Conservation (phyloP, 352 stramenopile genomes). For the Pythium periplocum region DNA sequence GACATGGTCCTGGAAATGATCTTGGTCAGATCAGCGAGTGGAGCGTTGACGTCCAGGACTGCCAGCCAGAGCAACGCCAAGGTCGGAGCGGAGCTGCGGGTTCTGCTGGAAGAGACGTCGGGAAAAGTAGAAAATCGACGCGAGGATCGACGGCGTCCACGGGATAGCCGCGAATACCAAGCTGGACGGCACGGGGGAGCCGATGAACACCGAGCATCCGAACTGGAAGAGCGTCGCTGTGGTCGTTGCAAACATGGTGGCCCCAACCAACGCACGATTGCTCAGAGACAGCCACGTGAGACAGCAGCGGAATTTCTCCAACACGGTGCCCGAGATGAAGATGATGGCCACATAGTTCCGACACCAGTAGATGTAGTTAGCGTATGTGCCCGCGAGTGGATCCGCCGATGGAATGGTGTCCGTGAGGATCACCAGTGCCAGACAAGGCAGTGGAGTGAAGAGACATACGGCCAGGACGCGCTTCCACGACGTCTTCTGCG, state of each 20-base stretch:
- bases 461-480: not conserved
- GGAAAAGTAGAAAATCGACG: not conserved
- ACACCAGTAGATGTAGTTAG: not conserved
- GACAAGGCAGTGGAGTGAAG: conserved; percentile 1
- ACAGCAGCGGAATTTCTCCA: not conserved
- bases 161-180: conserved; percentile 20
- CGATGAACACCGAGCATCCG: not conserved
- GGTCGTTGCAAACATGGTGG: not conserved
- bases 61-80: not conserved
- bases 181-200: not conserved
- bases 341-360: not conserved
- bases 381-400: not conserved
- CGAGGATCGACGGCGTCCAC: conserved; percentile 15
- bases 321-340: conserved; percentile 2
- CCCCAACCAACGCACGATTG: not conserved
- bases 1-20: no score
- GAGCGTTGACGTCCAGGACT: not conserved
- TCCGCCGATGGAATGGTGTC: not conserved
- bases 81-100: not conserved
- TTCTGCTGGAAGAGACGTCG: not conserved
- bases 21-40: no score
- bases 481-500: not conserved
- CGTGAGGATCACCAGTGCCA: conserved; percentile 1
- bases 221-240: not conserved
- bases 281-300: not conserved